A percentile compares a stretch with the other conserved stretches of the same genome.
These are phyloP conservation scores for Coniella vitis DNA, from an alignment of 2,329 filamentous ascomycete species.

Conservation along the genomic window DNA sequence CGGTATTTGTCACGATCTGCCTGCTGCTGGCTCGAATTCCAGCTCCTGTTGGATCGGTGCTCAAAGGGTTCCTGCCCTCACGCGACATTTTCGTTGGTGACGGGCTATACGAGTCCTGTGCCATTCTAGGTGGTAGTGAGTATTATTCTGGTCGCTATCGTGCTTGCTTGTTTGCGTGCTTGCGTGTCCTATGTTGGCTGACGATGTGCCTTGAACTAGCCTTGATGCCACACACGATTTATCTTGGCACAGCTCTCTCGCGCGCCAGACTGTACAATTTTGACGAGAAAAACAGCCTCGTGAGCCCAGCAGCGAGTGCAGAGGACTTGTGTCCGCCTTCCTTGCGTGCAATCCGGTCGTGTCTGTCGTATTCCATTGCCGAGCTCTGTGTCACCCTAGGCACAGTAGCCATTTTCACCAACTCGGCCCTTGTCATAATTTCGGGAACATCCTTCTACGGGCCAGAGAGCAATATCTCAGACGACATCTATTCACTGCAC, in stretches of 20 bases:
- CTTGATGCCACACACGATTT: slow-evolving; percentile 60
- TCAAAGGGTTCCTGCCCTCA: slow-evolving; percentile 56
- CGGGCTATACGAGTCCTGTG: slow-evolving; percentile 58
- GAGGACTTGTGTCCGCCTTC: slow-evolving; percentile 55
- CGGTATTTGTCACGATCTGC: slow-evolving; percentile 56
- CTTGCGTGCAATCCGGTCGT: slow-evolving; percentile 61
- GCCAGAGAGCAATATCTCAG: slow-evolving; percentile 55
- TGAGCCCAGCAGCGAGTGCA: slow-evolving; percentile 22
- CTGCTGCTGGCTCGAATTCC: slow-evolving; percentile 55
- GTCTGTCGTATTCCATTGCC: slow-evolving; percentile 63
- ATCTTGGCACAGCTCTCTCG: slow-evolving; percentile 58
- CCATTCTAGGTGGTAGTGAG: slow-evolving; percentile 59
- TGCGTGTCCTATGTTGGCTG: not conserved
- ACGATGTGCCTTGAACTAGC: slow-evolving; percentile 22
- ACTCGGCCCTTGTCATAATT: slow-evolving; percentile 70
- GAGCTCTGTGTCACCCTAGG: slow-evolving; percentile 66
- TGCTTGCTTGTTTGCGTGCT: too few species aligned
- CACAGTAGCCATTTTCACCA: slow-evolving; percentile 74
- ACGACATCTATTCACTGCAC: slow-evolving; percentile 61
- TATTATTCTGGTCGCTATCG: not conserved
- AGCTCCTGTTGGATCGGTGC: slow-evolving; percentile 47
- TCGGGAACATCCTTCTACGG: slow-evolving; percentile 65
- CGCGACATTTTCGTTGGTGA: slow-evolving; percentile 46
- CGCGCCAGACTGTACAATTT: slow-evolving; percentile 58
- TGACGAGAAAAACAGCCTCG: slow-evolving; percentile 40